Evolutionary conservation across 2,329 filamentous ascomycete species (phyloP).

Genomic region (Nemania sp.): DNA sequence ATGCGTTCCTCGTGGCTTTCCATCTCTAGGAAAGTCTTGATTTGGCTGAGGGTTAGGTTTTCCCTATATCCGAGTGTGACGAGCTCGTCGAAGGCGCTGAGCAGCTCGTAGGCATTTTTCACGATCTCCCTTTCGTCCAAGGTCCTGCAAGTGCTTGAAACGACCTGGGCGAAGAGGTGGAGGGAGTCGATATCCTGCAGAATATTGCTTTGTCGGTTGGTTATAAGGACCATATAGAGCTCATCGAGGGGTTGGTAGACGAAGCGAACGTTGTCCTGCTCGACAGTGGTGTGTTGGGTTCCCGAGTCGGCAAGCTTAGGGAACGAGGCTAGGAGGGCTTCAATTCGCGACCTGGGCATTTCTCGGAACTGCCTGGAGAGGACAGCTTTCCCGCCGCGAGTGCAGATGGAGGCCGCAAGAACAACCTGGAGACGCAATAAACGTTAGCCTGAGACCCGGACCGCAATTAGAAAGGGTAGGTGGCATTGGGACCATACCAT

Average conservation of each 20-base stretch:
- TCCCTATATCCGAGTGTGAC: constrained; percentile 96
- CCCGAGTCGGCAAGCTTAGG: constrained; percentile 96
- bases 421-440: constrained; percentile 77
- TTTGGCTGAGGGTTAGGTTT: constrained; percentile 95
- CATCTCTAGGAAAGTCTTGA: constrained; percentile 99
- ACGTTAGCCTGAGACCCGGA: constrained; percentile 29
- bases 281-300: constrained; percentile 97
- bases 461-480: constrained; percentile 20
- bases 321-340: constrained; percentile 95
- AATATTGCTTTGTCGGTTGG: constrained; percentile 99
- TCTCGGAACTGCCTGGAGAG: constrained; percentile 98
- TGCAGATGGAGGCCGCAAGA: constrained; percentile 98
- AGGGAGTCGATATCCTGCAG: constrained; percentile 98
- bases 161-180: constrained; percentile 97
- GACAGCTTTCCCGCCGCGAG: constrained; percentile 96
- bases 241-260: constrained; percentile 99
- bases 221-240: constrained; percentile 99
- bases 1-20: constrained; percentile 99
- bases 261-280: constrained; percentile 99
- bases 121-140: constrained; percentile 95
- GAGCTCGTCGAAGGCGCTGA: constrained; percentile 97
- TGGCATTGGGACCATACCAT: constrained; percentile 44
- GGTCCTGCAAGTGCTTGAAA: constrained; percentile 94
- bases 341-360: constrained; percentile 96
- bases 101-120: constrained; percentile 93